Conservation (phyloP, 225 moss, liverwort and hornwort species). For the Thuidium tamariscinum region DNA sequence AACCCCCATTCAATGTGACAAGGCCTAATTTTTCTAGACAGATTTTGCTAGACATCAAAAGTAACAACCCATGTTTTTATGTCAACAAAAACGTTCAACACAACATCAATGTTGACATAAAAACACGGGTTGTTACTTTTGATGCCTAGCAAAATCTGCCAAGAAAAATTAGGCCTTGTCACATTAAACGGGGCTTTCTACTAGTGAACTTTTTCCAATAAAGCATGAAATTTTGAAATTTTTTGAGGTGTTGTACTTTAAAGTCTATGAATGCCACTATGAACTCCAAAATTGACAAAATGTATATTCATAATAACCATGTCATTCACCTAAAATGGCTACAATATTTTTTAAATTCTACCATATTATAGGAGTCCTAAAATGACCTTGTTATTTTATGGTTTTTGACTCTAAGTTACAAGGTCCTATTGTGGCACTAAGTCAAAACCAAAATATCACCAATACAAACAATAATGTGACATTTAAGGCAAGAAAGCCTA, state of each 20-base stretch:
- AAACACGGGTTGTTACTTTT: too few relatives aligned
- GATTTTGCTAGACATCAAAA: too few relatives aligned
- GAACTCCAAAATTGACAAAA: not conserved
- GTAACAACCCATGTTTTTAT: too few relatives aligned
- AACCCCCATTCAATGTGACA: too few relatives aligned
- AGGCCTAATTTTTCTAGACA: too few relatives aligned
- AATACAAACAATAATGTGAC: not conserved
- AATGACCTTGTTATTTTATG: not conserved
- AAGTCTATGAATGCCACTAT: not conserved
- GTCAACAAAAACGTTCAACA: too few relatives aligned
- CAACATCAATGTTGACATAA: too few relatives aligned
- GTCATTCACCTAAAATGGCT: not conserved
- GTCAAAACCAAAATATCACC: not conserved
- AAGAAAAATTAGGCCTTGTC: too few relatives aligned
- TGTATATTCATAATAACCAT: not conserved
- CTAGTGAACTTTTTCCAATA: not conserved
- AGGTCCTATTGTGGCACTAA: not conserved
- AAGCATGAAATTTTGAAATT: not conserved
- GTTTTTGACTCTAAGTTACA: not conserved
- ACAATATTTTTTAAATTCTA: not conserved
- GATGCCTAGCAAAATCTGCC: too few relatives aligned
- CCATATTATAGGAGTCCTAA: accelerated
- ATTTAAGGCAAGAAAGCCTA: not conserved
- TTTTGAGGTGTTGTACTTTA: not conserved
- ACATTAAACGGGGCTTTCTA: too few relatives aligned